These are phyloP conservation scores for Erucastrum elatum DNA, from an alignment of 345 rosid species.

Conservation along the genomic window DNA sequence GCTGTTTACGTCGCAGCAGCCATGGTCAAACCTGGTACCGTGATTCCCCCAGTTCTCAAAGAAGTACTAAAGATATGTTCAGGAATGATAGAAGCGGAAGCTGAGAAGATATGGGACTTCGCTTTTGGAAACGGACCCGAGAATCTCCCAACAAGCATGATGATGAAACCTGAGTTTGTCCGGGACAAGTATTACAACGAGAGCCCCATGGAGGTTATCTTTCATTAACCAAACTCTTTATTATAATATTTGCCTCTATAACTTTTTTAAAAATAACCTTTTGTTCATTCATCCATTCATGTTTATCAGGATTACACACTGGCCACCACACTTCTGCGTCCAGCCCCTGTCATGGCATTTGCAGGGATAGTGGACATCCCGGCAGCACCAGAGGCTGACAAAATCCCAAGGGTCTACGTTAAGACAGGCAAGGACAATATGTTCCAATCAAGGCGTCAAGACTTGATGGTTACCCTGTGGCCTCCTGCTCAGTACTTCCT, in stretches of 20 bases:
- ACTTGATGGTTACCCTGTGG: conserved; percentile 41
- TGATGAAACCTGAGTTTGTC: conserved; percentile 38
- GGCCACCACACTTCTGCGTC: conserved; percentile 41
- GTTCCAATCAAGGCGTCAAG: conserved; percentile 26
- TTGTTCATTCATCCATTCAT: neutral
- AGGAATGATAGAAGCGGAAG: conserved; percentile 16
- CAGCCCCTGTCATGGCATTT: conserved; percentile 42
- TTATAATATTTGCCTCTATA: neutral
- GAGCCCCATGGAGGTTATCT: conserved; percentile 45
- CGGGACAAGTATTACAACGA: conserved; percentile 34
- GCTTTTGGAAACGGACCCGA: conserved; percentile 41
- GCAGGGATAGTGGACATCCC: conserved; percentile 24
- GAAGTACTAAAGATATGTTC: conserved; percentile 30
- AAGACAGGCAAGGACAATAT: conserved; percentile 41
- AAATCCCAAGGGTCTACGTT: conserved; percentile 41
- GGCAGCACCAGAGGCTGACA: conserved; percentile 32
- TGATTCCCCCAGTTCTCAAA: conserved; percentile 13
- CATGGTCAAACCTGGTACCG: conserved; percentile 46
- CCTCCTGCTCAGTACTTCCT: conserved; percentile 36
- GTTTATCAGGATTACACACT: conserved; percentile 37
- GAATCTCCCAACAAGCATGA: conserved; percentile 42
- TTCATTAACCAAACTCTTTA: too few species aligned
- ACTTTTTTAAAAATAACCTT: neutral
- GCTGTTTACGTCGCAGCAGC: conserved; percentile 49
- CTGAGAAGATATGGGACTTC: conserved; percentile 33